phyloP scores from a whole-genome alignment of 192 early-diverging fungal genomes.

The Podila epicladia region DNA sequence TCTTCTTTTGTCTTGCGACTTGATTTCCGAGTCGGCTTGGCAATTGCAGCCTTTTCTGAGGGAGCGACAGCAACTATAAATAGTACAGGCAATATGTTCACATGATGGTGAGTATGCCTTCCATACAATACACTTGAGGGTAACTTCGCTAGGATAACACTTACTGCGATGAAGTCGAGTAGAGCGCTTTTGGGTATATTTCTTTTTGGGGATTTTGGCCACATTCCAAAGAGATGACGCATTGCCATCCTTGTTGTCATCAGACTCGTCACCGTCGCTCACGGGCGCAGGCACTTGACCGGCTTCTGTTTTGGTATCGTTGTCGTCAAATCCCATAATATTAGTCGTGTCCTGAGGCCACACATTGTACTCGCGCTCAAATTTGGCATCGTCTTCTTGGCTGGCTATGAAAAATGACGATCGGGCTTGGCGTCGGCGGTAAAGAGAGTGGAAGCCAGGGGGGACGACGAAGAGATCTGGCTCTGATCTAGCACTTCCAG shows the following conservation, averaged over 20 bases:
- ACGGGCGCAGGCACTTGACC: not conserved
- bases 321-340: not conserved
- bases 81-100: not conserved
- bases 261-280: not conserved
- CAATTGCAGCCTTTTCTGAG: constrained; percentile 15
- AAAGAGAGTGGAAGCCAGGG: constrained; percentile 37
- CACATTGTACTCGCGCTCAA: constrained; percentile 40
- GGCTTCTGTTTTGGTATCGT: not conserved
- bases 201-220: constrained; percentile 15
- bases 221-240: not conserved
- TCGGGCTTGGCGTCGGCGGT: constrained; percentile 17
- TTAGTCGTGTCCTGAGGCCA: not conserved
- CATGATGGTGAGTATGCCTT: not conserved
- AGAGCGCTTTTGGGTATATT: constrained; percentile 47
- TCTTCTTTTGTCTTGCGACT: not conserved
- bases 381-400: constrained; percentile 36
- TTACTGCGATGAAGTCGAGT: constrained; percentile 45
- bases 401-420: constrained; percentile 21
- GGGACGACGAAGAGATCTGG: constrained; percentile 22
- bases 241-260: not conserved
- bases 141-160: not conserved
- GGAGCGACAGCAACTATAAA: constrained; percentile 34
- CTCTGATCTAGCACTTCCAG: constrained; percentile 33
- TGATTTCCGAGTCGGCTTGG: not conserved
- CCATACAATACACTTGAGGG: not conserved